Percentiles rank a stretch among this genome's conserved stretches.
These are phyloP conservation scores for Carpinus fangiana DNA, from an alignment of 306 rosid genomes.

Conservation along the genomic window DNA sequence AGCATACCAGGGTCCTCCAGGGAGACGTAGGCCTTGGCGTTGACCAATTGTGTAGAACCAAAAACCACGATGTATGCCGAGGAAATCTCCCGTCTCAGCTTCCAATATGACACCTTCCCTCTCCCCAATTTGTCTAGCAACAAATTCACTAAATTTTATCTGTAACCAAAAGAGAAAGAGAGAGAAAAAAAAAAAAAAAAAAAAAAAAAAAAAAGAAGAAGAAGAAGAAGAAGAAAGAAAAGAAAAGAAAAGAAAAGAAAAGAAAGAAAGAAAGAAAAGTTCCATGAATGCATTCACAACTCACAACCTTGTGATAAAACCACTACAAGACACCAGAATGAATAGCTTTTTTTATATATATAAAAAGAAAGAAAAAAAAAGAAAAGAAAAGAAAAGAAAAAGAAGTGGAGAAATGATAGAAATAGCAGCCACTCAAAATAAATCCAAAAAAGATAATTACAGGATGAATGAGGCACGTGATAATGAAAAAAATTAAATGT, in stretches of 20 bases:
- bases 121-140: constrained; percentile 86
- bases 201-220: no score
- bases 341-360: neutral
- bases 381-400: neutral
- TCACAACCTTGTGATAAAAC: constrained; percentile 17
- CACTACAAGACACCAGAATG: constrained; percentile 1
- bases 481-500: constrained; percentile 1
- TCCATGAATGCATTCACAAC: constrained; percentile 19
- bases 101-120: constrained; percentile 86
- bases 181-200: neutral
- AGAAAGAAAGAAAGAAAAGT: no score
- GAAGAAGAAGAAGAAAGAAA: no score
- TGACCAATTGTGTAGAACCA: constrained; percentile 98
- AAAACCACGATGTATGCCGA: constrained; percentile 85
- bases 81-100: constrained; percentile 93
- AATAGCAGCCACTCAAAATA: constrained; percentile 18
- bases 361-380: no score
- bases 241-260: no score
- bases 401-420: neutral
- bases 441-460: neutral
- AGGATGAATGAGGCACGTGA: neutral
- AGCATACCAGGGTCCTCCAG: constrained; percentile 94
- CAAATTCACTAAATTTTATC: constrained; percentile 94
- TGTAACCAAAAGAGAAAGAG: constrained; percentile 30
- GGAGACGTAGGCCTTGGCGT: constrained; percentile 86